Conservation (phyloP, 768 basidiomycete genomes). For the Punctularia strigosozonata region DNA sequence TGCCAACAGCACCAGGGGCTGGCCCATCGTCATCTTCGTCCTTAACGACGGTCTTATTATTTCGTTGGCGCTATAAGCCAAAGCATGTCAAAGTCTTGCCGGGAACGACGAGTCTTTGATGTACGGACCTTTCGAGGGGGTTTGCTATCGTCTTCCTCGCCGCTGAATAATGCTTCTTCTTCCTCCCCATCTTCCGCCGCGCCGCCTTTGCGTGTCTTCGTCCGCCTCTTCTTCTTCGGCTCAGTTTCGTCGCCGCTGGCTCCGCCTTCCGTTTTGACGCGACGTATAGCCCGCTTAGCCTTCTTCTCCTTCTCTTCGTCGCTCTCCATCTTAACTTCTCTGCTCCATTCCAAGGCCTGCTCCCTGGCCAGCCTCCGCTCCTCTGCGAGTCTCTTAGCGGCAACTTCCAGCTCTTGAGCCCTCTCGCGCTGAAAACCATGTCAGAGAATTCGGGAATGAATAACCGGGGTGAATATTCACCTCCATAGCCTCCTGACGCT, state of each 20-base stretch:
- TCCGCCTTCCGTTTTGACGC: conserved; percentile 40
- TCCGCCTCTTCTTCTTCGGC: conserved; percentile 60
- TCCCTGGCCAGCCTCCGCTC: conserved; percentile 66
- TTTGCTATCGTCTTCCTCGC: conserved; percentile 49
- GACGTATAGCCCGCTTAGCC: conserved; percentile 25
- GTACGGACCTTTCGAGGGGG: conserved; percentile 55
- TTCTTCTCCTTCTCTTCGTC: conserved; percentile 69
- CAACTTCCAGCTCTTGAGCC: conserved; percentile 49
- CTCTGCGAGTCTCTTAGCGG: conserved; percentile 73
- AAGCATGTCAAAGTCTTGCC: background rate
- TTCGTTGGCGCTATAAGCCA: conserved; percentile 22
- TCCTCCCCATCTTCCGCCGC: conserved; percentile 42
- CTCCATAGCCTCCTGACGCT: conserved; percentile 51
- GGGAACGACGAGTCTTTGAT: too few species aligned
- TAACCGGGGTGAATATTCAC: conserved; percentile 24
- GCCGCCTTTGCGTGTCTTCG: conserved; percentile 37
- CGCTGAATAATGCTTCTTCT: conserved; percentile 57
- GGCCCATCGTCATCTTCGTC: conserved; percentile 70
- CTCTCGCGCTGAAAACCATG: conserved; percentile 35
- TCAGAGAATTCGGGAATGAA: conserved; percentile 3
- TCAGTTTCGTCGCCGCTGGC: conserved; percentile 46
- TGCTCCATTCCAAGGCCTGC: conserved; percentile 69
- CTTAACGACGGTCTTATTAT: conserved; percentile 66
- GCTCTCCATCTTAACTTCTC: conserved; percentile 52
- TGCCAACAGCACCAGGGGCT: conserved; percentile 35